These are phyloP conservation scores for Neodidymelliopsis sp. DNA, from an alignment of 2,329 filamentous ascomycete species.

Conservation along the genomic window DNA sequence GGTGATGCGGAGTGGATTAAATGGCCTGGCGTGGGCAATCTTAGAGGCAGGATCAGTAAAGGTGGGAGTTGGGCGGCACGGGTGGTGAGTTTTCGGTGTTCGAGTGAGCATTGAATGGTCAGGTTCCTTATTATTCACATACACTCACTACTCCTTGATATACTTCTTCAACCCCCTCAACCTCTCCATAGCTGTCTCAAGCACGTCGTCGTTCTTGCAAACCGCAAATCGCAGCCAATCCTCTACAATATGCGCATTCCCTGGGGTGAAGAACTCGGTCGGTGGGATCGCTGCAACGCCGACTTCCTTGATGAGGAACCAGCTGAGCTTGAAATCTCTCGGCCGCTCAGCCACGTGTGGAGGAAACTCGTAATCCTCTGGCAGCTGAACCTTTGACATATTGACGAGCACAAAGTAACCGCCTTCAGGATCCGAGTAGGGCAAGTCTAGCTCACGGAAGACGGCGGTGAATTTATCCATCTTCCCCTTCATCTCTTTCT, in stretches of 20 bases:
- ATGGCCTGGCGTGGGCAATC: conserved; percentile 7
- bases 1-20: neutral
- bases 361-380: conserved; percentile 85
- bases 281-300: conserved; percentile 96
- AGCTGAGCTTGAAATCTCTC: conserved; percentile 91
- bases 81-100: conserved; percentile 8
- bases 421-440: conserved; percentile 90
- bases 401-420: conserved; percentile 98
- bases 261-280: conserved; percentile 93
- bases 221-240: conserved; percentile 95
- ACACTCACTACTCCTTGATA: conserved; percentile 47
- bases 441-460: conserved; percentile 57
- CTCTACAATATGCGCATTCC: conserved; percentile 83
- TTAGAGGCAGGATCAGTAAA: conserved; percentile 1
- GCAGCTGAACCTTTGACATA: conserved; percentile 84
- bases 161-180: conserved; percentile 60
- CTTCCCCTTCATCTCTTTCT: conserved; percentile 88
- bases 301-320: conserved; percentile 97
- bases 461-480: conserved; percentile 83
- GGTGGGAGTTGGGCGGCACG: neutral
- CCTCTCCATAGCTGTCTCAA: conserved; percentile 60
- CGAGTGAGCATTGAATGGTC: no score
- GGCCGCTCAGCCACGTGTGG: conserved; percentile 84
- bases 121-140: no score
- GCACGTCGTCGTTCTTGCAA: conserved; percentile 89